Base-by-base conservation (phyloP, 1,139 yeast genomes). In the Candida anutae region DNA sequence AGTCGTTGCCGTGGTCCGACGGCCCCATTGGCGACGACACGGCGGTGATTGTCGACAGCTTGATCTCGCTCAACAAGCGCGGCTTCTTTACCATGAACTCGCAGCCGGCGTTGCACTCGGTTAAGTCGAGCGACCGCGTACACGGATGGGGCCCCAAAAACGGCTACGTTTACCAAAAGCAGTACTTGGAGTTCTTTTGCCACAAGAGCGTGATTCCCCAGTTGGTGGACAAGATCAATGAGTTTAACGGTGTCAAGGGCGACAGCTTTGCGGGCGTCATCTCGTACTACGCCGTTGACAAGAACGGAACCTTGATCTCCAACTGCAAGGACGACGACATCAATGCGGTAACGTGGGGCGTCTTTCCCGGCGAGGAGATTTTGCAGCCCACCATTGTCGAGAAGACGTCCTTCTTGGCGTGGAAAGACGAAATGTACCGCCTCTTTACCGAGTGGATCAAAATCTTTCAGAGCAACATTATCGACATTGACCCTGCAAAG, bases 271-370 rank as follows among this genome's bases (percentile, higher is more conserved):
- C 60, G 8, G 43, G 55, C 13, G 48, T 74, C 24, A 63, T 87
- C 42, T 80, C 95, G 5, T 90, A 75, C 56, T 87, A 85, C 49
- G 80, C 90, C 4, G 88, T 84, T 26, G 79, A 81, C 50, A 61
- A 64, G 31, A 45, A 55, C 3, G 88, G 87, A 16, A 62, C 72
- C 23, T 62, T 84, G 36, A 45, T 55, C 22, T 66, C 74, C 22
- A 88, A 88, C 52, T 76, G 90, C 27, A 71, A 69, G 23, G 80
- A 74, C 27, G 82, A 77, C 35, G 82, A 79, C 38, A 87, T 94
- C 40, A 87, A 85, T 48, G 96, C 97, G 6, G 96, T 87, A 29
- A 90, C 98, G 10, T 90, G 98, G 98, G 97, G 95, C 38, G 84
- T 83, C 23, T 85, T 83, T 69, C 95, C 95, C 13, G 94, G 94